A percentile compares a stretch with the other conserved stretches of the same genome.
These are phyloP conservation scores for Camellia granthamiana DNA, from an alignment of 148 eudicot species.

Conservation along the genomic window DNA sequence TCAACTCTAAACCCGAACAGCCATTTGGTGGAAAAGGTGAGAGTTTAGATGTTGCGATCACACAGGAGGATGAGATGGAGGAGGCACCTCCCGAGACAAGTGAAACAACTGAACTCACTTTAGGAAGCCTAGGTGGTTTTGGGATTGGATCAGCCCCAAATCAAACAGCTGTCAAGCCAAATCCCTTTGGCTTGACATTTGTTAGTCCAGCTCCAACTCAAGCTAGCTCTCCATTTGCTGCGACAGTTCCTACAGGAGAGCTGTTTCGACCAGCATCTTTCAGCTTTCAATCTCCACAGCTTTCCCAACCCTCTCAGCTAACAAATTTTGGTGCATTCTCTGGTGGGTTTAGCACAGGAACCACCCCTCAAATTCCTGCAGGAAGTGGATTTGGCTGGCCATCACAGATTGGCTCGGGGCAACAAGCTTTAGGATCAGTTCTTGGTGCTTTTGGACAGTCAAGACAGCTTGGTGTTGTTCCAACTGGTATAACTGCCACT, in stretches of 20 bases:
- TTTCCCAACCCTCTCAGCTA: constrained; percentile 50
- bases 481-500: constrained; percentile 40
- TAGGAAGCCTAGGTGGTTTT: constrained; percentile 75
- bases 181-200: constrained; percentile 67
- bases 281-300: constrained; percentile 58
- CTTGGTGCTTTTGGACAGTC: constrained; percentile 97
- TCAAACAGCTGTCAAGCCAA: constrained; percentile 41
- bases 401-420: constrained; percentile 73
- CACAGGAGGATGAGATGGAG: constrained; percentile 93
- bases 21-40: constrained; percentile 33
- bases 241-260: constrained; percentile 60
- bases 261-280: constrained; percentile 89
- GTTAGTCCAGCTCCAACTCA: constrained; percentile 27
- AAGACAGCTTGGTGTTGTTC: constrained; percentile 75
- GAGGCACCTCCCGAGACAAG: constrained; percentile 86
- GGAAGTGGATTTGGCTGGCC: constrained; percentile 77
- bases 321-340: constrained; percentile 37
- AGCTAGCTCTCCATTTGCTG: constrained; percentile 32
- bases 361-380: constrained; percentile 39
- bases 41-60: constrained; percentile 27
- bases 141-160: constrained; percentile 65
- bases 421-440: constrained; percentile 88
- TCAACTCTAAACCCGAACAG: constrained; percentile 31
- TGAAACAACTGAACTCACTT: constrained; percentile 42
- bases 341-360: constrained; percentile 49